A percentile compares a stretch with the other conserved stretches of the same genome.
Evolutionary conservation across 2,329 filamentous ascomycete genomes (phyloP).

Genomic region (Fusarium acutatum): DNA sequence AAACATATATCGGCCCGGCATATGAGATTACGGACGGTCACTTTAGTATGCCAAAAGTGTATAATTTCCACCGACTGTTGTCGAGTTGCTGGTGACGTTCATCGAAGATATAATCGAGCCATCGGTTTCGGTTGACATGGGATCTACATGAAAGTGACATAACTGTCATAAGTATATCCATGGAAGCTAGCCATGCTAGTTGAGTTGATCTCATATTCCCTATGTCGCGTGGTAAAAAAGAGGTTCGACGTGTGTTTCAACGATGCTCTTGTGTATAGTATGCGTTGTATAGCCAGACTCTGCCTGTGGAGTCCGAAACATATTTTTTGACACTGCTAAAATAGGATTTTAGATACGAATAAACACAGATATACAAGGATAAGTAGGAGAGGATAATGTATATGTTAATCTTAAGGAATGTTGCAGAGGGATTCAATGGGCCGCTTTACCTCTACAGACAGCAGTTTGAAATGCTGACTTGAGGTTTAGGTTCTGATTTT

Average conservation of each 20-base stretch:
- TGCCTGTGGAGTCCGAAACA: too few species aligned
- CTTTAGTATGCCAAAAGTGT: background rate
- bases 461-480: background rate
- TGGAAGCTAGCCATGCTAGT: fast-evolving
- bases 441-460: background rate
- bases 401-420: background rate
- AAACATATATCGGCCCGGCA: background rate
- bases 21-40: too few species aligned
- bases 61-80: background rate
- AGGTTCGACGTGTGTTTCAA: too few species aligned
- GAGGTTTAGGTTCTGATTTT: background rate
- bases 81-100: background rate
- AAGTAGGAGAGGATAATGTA: too few species aligned
- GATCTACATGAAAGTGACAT: background rate
- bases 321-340: fast-evolving
- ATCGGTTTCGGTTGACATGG: background rate
- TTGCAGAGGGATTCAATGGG: background rate
- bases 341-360: background rate
- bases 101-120: background rate
- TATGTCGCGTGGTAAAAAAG: background rate
- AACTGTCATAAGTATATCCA: background rate
- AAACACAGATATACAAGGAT: too few species aligned
- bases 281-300: background rate
- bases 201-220: too few species aligned
- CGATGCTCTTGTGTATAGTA: background rate